Evolutionary conservation across 2,329 filamentous ascomycete species (phyloP), one percentile per base, ranked within the genome.

Genomic region (Dothistroma pini): DNA sequence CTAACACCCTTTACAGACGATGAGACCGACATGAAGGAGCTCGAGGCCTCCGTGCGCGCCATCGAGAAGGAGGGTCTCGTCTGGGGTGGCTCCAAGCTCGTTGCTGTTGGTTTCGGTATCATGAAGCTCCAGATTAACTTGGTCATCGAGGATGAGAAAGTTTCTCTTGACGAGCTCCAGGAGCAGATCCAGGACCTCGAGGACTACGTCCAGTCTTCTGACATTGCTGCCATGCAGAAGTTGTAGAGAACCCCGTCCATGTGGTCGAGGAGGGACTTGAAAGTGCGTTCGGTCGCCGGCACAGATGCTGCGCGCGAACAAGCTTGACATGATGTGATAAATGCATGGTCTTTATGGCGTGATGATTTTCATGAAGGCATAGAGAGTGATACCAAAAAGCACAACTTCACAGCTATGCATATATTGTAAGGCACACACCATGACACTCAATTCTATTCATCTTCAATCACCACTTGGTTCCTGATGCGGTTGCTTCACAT

Each of bases 51-150:
- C 68, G 93, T 97, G 71, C 89, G 91, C 74, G 79, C 82, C 69
- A 93, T 97, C 71, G 86, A 93, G 80, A 87, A 89, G 84, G 93
- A 97, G 54, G 95, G 95, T 81, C 90, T 99, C 66, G 88, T 96
- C 67, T 99, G 95, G 95, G 93, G 93, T 87, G 87, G 84, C 68
- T 93, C 90, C 78, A 90, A 95, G 84, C 83, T 96, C 68, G 88
- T 96, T 56, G 79, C 93, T 69, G 88, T 99, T 73, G 93, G 93
- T 75, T 99, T 91, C 85, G 95, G 95, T 84, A 96, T 99, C 84
- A 95, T 90, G 86, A 97, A 97, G 87, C 88, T 99, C 67, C 93
- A 97, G 86, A 96, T 99, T 84, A 97, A 91, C 88, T 81, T 97
- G 71, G 92, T 97, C 72, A 83, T 97, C 68, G 95, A 97, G 84